Evolutionary conservation across 179 eudicot species (phyloP).

Genomic region (Patellifolia procumbens): DNA sequence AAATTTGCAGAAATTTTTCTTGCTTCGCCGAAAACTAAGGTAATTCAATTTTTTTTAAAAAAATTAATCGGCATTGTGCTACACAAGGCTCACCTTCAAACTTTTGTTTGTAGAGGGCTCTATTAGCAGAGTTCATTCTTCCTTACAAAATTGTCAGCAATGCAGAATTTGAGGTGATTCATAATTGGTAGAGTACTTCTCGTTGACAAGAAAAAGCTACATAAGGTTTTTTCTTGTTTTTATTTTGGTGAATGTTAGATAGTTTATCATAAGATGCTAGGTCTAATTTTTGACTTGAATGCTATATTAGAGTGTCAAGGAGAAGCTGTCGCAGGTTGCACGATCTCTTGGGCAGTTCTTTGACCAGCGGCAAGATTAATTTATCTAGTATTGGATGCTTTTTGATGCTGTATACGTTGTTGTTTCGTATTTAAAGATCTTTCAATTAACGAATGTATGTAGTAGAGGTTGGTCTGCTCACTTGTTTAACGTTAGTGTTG

Average conservation of each 20-base stretch:
- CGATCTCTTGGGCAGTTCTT: conserved; percentile 55
- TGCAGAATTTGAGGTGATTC: conserved; percentile 77
- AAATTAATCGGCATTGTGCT: no score
- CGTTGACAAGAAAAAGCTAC: background rate
- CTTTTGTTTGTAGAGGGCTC: conserved; percentile 45
- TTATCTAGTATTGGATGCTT: conserved; percentile 12
- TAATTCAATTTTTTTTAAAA: no score
- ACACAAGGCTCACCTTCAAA: no score
- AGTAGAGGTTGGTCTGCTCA: no score
- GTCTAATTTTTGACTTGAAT: conserved; percentile 2
- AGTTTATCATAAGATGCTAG: background rate
- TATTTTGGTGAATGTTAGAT: no score
- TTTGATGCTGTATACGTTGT: background rate
- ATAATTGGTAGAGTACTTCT: background rate
- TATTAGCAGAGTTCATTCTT: conserved; percentile 65
- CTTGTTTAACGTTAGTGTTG: background rate
- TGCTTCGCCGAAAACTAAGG: no score
- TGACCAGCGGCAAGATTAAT: conserved; percentile 43
- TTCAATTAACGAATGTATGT: background rate
- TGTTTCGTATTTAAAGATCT: background rate
- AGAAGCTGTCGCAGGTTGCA: conserved; percentile 71
- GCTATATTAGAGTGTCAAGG: conserved; percentile 59
- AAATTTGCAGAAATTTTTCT: no score
- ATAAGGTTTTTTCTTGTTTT: background rate
- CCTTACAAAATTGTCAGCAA: conserved; percentile 66